phyloP scores from a whole-genome alignment of 2,329 filamentous ascomycete genomes.

The Fusarium sulawesiense region DNA sequence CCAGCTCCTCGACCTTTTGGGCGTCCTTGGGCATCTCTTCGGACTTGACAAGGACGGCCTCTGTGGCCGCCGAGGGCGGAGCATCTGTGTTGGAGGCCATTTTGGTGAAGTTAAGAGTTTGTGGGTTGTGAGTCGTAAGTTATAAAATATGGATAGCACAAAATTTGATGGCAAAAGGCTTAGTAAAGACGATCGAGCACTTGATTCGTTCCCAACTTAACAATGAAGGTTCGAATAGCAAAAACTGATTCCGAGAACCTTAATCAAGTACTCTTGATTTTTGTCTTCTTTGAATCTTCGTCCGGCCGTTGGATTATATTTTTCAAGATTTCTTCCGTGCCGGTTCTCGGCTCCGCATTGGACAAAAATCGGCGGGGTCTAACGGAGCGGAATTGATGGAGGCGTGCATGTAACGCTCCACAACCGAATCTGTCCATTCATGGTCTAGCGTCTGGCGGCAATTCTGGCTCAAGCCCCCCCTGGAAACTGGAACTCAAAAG shows the following conservation, averaged over 20 bases:
- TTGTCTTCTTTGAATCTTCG: background rate
- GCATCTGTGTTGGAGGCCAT: constrained; percentile 52
- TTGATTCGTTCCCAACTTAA: background rate
- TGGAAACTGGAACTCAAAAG: background rate
- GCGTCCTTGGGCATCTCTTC: constrained; percentile 82
- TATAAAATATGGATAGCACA: constrained; percentile 12
- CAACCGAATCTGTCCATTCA: constrained; percentile 3
- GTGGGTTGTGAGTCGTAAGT: constrained; percentile 4
- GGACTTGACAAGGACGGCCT: constrained; percentile 87
- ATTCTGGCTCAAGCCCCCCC: constrained; percentile 20
- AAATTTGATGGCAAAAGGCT: background rate
- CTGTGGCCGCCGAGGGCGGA: constrained; percentile 73
- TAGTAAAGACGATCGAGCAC: background rate
- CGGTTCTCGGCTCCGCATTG: constrained; percentile 37
- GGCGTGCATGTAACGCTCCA: constrained; percentile 37
- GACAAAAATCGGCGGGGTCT: constrained; percentile 23
- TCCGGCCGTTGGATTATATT: constrained; percentile 9
- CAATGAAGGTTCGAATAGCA: background rate
- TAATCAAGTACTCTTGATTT: background rate
- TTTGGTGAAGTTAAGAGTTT: background rate
- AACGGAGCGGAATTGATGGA: constrained; percentile 13
- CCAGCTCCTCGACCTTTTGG: constrained; percentile 87
- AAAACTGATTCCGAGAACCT: background rate
- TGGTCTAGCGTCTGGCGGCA: constrained; percentile 39
- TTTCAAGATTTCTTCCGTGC: constrained; percentile 34